phyloP scores from a whole-genome alignment of 345 rosid genomes.

The Cardamine occulta region DNA sequence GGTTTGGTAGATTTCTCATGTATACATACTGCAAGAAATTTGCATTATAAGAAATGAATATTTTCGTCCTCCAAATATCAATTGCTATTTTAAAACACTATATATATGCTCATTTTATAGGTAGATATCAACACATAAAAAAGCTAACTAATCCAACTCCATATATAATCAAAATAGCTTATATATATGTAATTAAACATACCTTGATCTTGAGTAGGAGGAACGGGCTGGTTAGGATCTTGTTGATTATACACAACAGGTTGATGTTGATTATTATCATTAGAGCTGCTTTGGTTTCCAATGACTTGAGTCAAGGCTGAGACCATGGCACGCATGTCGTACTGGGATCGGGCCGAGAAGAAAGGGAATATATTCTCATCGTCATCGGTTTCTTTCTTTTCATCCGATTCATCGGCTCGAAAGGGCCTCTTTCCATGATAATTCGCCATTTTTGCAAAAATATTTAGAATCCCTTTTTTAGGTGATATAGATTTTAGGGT shows the following conservation, averaged over 20 bases:
- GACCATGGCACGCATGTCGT: conserved; percentile 65
- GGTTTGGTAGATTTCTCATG: conserved; percentile 4
- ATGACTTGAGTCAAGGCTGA: conserved; percentile 79
- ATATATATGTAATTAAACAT: not conserved
- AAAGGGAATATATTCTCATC: conserved; percentile 58
- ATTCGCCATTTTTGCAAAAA: conserved; percentile 49
- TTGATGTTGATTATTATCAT: conserved; percentile 40
- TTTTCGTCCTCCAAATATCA: not conserved
- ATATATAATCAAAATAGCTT: not conserved
- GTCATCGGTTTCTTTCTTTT: conserved; percentile 51
- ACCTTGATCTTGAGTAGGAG: conserved; percentile 46
- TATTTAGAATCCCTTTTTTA: not conserved
- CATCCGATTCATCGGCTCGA: conserved; percentile 50
- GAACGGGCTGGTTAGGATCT: conserved; percentile 31
- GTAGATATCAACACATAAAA: conserved; percentile 4
- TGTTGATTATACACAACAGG: conserved; percentile 37
- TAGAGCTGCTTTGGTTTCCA: conserved; percentile 43
- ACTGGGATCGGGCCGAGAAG: conserved; percentile 69
- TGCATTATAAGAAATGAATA: not conserved
- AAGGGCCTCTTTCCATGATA: conserved; percentile 60
- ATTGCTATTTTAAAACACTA: not conserved
- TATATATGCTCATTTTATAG: not conserved
- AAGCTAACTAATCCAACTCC: not conserved
- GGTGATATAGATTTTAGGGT: conserved; percentile 12
- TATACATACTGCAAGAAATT: not conserved